Percentiles rank a stretch among this genome's conserved stretches.
These are phyloP conservation scores for Tulasnella sp. DNA, from an alignment of 768 basidiomycete genomes.

Conservation along the genomic window DNA sequence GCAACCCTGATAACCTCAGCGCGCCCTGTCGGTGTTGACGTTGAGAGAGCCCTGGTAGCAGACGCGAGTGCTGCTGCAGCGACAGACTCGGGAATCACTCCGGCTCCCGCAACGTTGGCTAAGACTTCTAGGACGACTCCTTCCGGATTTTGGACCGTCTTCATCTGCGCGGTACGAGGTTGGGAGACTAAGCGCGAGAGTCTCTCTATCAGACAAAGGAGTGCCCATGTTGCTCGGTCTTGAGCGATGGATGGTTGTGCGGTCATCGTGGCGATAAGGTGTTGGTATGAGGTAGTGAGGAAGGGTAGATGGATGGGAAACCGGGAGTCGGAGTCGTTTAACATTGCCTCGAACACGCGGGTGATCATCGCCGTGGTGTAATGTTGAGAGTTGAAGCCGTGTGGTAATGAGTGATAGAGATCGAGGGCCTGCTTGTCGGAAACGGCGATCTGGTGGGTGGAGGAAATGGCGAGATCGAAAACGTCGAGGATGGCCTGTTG, in stretches of 20 bases:
- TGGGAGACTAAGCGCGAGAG: neutral
- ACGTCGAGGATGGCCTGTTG: neutral
- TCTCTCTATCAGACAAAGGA: neutral
- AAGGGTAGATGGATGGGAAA: constrained; percentile 6
- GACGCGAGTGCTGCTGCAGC: neutral
- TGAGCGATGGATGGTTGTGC: neutral
- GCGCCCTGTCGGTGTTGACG: neutral
- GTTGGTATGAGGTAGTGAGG: neutral
- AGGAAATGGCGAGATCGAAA: neutral
- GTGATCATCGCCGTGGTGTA: neutral
- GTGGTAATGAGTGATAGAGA: neutral
- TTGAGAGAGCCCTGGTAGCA: neutral
- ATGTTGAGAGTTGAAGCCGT: neutral
- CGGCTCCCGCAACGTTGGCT: neutral
- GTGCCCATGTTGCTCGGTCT: neutral
- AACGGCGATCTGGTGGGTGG: neutral
- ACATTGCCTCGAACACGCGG: constrained; percentile 4
- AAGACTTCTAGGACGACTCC: neutral
- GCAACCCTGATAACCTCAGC: neutral
- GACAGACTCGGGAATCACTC: neutral
- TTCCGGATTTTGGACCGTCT: neutral
- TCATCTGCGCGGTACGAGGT: neutral
- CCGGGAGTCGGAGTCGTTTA: neutral
- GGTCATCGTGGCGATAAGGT: neutral
- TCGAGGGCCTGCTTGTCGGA: neutral